Evolutionary conservation across 192 early-diverging fungal genomes (phyloP).

Genomic region (Podila horticola): DNA sequence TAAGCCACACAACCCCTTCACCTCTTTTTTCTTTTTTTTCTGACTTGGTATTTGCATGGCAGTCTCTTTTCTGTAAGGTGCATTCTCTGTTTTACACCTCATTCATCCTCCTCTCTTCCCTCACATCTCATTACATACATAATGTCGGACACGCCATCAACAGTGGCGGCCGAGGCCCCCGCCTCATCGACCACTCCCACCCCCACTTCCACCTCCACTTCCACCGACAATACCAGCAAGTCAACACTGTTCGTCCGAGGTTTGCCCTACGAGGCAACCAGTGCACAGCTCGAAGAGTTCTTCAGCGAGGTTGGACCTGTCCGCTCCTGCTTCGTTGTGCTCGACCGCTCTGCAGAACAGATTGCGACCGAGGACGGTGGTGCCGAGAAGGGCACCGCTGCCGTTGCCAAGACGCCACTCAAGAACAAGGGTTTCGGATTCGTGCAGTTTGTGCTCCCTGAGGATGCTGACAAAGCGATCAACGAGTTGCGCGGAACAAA

Average conservation of each 20-base stretch:
- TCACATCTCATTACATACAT: conserved; percentile 4
- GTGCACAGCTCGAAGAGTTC: conserved; percentile 84
- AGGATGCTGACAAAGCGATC: conserved; percentile 85
- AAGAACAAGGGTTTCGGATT: conserved; percentile 92
- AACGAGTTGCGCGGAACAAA: conserved; percentile 76
- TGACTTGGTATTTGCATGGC: not conserved
- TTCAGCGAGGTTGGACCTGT: conserved; percentile 91
- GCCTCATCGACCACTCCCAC: conserved; percentile 13
- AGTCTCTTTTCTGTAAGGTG: not conserved
- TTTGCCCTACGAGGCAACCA: conserved; percentile 86
- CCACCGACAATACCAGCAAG: conserved; percentile 41
- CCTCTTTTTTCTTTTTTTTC: not conserved
- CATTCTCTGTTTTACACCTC: not conserved
- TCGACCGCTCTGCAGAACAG: conserved; percentile 50
- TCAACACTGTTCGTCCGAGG: conserved; percentile 89
- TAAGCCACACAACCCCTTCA: no score
- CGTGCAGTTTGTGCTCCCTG: conserved; percentile 84
- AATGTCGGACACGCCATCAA: conserved; percentile 44
- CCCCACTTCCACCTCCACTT: not conserved
- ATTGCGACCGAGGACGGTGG: conserved; percentile 19
- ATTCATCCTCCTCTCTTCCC: not conserved
- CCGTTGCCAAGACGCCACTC: conserved; percentile 17
- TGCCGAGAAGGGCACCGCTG: conserved; percentile 23
- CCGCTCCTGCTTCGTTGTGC: conserved; percentile 90
- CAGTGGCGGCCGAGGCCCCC: conserved; percentile 15